phyloP scores from a whole-genome alignment of 2,329 filamentous ascomycete species.

The Xylaria sp. region DNA sequence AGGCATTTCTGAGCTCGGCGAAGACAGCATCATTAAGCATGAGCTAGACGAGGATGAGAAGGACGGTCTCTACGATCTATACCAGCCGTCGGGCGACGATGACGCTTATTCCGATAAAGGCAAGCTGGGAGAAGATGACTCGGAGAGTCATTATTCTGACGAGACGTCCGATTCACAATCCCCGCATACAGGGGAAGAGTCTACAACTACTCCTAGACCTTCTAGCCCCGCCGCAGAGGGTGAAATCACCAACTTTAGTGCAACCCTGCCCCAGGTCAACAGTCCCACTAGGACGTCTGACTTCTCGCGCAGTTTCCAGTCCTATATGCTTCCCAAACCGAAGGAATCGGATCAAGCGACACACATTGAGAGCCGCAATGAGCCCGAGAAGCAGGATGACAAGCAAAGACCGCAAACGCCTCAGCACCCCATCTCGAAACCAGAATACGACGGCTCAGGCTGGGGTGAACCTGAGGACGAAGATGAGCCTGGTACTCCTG shows the following conservation, averaged over 20 bases:
- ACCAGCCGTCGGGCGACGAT: conserved; percentile 62
- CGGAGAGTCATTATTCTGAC: conserved; percentile 68
- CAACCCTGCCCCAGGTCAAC: conserved; percentile 55
- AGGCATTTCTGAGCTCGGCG: conserved; percentile 59
- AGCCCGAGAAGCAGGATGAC: conserved; percentile 51
- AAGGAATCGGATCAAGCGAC: conserved; percentile 51
- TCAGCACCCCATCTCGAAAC: conserved; percentile 63
- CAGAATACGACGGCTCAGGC: conserved; percentile 71
- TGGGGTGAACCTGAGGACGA: conserved; percentile 61
- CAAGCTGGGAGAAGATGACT: conserved; percentile 60
- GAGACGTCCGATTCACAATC: conserved; percentile 47
- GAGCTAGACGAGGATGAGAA: conserved; percentile 70
- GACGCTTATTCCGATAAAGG: conserved; percentile 46
- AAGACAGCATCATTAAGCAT: conserved; percentile 74
- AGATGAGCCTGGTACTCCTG: conserved; percentile 78
- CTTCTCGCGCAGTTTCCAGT: conserved; percentile 58
- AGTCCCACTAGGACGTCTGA: conserved; percentile 51
- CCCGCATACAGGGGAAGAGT: conserved; percentile 56
- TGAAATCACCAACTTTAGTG: conserved; percentile 49
- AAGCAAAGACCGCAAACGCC: conserved; percentile 58
- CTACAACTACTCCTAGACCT: conserved; percentile 62
- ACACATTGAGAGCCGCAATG: conserved; percentile 50
- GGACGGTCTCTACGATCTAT: conserved; percentile 75
- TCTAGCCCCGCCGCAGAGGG: conserved; percentile 52
- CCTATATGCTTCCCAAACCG: conserved; percentile 59